Conservation (phyloP, 1,139 yeast species). For the Saccharomyces pastorianus region DNA sequence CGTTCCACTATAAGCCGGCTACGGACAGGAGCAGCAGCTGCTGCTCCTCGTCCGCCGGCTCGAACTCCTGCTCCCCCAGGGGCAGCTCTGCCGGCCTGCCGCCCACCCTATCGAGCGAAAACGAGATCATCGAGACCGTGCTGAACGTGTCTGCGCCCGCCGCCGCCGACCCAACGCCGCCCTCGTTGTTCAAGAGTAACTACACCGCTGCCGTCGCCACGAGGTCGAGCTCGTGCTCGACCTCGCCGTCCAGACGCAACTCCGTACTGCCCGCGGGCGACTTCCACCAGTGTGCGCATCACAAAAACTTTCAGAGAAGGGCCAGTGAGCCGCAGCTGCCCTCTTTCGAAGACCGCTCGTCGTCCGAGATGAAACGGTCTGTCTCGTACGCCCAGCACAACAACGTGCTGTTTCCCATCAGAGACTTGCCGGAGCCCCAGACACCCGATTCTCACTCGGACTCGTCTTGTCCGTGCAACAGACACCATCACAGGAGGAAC, state of each 20-base stretch:
- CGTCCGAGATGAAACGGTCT: background rate
- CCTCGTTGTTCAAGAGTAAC: background rate
- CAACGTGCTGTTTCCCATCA: background rate
- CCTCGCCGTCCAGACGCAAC: background rate
- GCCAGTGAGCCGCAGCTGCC: conserved; percentile 9
- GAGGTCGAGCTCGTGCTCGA: background rate
- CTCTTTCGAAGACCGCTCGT: background rate
- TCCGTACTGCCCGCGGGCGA: conserved; percentile 6
- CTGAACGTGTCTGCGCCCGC: background rate
- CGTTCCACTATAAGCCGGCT: conserved; percentile 6
- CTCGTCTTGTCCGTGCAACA: conserved; percentile 17
- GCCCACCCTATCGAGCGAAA: background rate
- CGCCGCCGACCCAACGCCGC: background rate
- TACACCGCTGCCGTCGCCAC: background rate
- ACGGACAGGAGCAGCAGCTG: conserved; percentile 2
- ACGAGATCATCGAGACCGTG: background rate
- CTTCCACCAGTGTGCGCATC: conserved; percentile 16
- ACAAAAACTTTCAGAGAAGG: conserved; percentile 3
- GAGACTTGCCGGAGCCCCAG: background rate
- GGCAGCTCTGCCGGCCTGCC: background rate
- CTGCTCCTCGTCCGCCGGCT: background rate
- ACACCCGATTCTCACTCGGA: background rate
- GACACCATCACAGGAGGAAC: conserved; percentile 31
- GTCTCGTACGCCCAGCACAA: background rate
- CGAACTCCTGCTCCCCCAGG: background rate